A percentile compares a stretch with the other conserved stretches of the same genome.
phyloP scores from a whole-genome alignment of 345 rosid species.

The Reutealis trisperma region DNA sequence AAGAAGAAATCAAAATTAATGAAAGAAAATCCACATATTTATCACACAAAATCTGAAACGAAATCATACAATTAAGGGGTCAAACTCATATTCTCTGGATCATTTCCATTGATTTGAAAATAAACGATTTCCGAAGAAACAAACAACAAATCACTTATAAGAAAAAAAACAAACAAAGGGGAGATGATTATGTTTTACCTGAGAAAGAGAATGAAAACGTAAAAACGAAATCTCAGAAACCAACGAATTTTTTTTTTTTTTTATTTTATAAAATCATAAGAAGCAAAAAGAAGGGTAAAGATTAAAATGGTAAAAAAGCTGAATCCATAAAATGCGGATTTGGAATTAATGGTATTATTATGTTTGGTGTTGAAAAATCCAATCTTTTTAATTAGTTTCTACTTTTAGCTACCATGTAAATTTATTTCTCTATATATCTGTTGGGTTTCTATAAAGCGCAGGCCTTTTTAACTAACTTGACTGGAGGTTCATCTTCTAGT shows the following conservation, averaged over 20 bases:
- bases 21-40: background rate
- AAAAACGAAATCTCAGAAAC: background rate
- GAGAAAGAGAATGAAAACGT: background rate
- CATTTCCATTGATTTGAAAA: background rate
- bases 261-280: no score
- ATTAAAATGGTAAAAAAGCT: no score
- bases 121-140: background rate
- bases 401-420: no score
- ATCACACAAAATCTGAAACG: no score
- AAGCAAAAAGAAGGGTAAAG: background rate
- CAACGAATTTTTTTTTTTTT: background rate
- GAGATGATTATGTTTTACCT: background rate
- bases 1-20: background rate
- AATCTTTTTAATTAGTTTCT: no score
- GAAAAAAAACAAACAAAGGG: background rate
- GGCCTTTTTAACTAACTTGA: constrained; percentile 4
- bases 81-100: background rate
- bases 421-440: background rate
- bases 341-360: no score
- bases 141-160: background rate
- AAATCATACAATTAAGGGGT: background rate
- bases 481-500: background rate
- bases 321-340: no score
- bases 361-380: no score
- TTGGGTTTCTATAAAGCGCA: background rate